Conservation (phyloP, 306 rosid species). For the Prunus campanulata region DNA sequence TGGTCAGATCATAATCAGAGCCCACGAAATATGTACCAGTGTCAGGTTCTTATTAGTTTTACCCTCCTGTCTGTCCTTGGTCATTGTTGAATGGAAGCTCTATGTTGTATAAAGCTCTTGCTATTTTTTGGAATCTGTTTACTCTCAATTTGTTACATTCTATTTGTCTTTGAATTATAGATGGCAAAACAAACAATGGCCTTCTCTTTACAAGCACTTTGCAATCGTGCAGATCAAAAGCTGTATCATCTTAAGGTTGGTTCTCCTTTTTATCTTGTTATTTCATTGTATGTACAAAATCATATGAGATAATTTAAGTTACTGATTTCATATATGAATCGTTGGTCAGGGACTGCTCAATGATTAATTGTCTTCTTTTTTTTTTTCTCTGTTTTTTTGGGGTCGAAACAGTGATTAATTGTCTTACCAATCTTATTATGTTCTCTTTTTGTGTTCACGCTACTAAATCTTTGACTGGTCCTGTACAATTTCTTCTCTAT, state of each 20-base stretch:
- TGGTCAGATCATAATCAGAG: conserved; percentile 99
- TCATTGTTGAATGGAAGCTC: neutral
- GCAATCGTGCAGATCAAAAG: conserved; percentile 89
- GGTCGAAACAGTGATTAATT: neutral
- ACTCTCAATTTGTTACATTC: conserved; percentile 7
- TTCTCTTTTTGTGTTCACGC: neutral
- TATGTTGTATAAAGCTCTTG: neutral
- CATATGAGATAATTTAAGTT: neutral
- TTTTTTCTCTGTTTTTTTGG: no score
- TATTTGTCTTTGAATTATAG: conserved; percentile 35
- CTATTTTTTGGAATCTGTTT: conserved; percentile 9
- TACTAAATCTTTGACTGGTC: neutral
- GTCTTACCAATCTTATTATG: neutral
- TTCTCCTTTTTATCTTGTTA: conserved; percentile 13
- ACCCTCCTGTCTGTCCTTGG: conserved; percentile 5
- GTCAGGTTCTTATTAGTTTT: conserved; percentile 62
- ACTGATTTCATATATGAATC: neutral
- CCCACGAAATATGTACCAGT: conserved; percentile 98
- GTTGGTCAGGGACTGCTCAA: neutral
- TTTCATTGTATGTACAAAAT: neutral
- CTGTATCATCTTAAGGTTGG: conserved; percentile 92
- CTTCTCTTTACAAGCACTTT: conserved; percentile 75
- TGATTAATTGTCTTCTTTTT: neutral
- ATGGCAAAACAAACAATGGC: conserved; percentile 99
- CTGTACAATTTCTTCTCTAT: neutral